Conservation (phyloP, 1,284 basidiomycete species). For the Naganishia albida region DNA sequence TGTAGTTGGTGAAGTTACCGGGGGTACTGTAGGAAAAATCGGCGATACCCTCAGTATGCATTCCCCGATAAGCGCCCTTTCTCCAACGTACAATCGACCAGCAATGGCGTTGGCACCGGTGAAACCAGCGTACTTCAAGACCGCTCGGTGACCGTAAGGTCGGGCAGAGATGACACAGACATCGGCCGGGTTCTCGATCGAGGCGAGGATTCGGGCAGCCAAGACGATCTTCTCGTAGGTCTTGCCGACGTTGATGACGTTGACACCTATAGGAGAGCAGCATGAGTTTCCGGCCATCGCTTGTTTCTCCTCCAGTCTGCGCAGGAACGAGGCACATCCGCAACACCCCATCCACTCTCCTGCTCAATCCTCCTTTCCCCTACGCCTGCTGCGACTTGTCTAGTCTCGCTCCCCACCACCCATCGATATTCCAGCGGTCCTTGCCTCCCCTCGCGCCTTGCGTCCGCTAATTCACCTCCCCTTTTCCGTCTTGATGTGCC, state of each 20-base stretch:
- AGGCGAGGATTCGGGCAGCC: conserved; percentile 89
- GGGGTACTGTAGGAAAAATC: conserved; percentile 63
- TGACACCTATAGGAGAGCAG: conserved; percentile 66
- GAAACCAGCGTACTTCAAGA: conserved; percentile 97
- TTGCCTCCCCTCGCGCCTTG: background rate
- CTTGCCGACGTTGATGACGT: conserved; percentile 97
- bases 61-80: background rate
- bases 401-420: background rate
- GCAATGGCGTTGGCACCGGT: conserved; percentile 98
- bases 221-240: conserved; percentile 92
- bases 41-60: background rate
- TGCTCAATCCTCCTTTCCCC: background rate
- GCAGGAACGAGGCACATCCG: too few relatives aligned
- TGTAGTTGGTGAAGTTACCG: conserved; percentile 99
- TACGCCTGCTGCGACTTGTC: background rate
- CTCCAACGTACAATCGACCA: conserved; percentile 69
- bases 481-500: background rate
- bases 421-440: background rate
- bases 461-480: background rate
- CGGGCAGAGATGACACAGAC: conserved; percentile 97
- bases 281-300: background rate
- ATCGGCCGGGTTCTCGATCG: conserved; percentile 96
- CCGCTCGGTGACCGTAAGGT: conserved; percentile 97
- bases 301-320: background rate
- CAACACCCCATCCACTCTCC: too few relatives aligned